Evolutionary conservation across 2,329 filamentous ascomycete species (phyloP).

Genomic region (Pyrenochaeta sp.): DNA sequence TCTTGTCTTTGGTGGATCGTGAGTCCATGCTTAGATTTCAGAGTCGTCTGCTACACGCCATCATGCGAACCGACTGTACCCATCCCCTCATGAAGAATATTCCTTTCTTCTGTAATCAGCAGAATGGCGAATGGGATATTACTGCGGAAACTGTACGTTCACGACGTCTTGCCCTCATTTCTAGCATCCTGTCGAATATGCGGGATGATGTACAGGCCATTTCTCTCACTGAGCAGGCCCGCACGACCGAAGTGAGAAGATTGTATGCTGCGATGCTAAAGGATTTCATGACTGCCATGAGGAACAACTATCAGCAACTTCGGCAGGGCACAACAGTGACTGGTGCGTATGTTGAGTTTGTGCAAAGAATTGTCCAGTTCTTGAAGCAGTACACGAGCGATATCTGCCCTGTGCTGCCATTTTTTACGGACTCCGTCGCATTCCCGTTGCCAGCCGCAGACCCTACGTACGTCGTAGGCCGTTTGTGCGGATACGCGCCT

Average conservation of each 20-base stretch:
- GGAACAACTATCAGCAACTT: slow-evolving; percentile 66
- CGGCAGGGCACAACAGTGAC: slow-evolving; percentile 50
- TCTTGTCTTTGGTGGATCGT: slow-evolving; percentile 65
- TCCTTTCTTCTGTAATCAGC: slow-evolving; percentile 60
- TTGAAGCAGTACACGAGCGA: slow-evolving; percentile 68
- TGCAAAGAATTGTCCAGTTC: slow-evolving; percentile 66
- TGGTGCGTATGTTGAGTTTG: slow-evolving; percentile 68
- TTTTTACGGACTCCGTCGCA: slow-evolving; percentile 67
- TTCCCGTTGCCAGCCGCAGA: slow-evolving; percentile 69
- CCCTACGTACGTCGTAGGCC: slow-evolving; percentile 69
- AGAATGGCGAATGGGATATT: slow-evolving; percentile 56
- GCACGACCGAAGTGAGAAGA: slow-evolving; percentile 50
- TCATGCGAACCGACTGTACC: slow-evolving; percentile 58
- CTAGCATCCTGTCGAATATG: slow-evolving; percentile 67
- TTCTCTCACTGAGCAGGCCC: slow-evolving; percentile 36
- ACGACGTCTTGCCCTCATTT: slow-evolving; percentile 64
- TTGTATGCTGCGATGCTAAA: slow-evolving; percentile 62
- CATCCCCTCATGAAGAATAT: slow-evolving; percentile 65
- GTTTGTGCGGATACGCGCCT: slow-evolving; percentile 66
- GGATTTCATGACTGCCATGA: slow-evolving; percentile 68
- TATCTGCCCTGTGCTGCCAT: slow-evolving; percentile 64
- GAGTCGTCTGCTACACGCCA: slow-evolving; percentile 62
- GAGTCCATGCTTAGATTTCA: slow-evolving; percentile 69
- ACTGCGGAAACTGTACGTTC: slow-evolving; percentile 62
- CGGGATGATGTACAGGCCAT: slow-evolving; percentile 56